These are phyloP conservation scores for Hirschioporus abietinus DNA, from an alignment of 768 basidiomycete genomes.

Conservation along the genomic window DNA sequence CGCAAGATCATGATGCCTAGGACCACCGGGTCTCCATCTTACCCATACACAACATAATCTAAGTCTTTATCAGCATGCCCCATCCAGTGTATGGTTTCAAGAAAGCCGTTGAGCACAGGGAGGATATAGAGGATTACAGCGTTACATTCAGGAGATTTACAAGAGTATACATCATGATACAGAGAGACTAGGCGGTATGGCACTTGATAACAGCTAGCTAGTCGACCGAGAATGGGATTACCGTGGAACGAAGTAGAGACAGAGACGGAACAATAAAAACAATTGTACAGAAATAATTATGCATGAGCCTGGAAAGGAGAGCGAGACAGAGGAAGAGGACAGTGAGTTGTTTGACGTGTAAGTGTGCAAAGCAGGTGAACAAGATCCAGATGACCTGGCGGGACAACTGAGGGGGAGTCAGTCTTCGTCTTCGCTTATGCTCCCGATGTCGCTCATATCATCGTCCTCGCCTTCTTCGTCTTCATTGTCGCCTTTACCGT, in stretches of 20 bases:
- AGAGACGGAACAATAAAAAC: background rate
- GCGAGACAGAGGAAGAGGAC: background rate
- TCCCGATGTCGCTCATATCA: slow-evolving; percentile 85
- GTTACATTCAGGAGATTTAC: background rate
- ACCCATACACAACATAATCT: background rate
- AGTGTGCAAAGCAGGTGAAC: background rate
- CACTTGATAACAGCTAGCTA: slow-evolving; percentile 3
- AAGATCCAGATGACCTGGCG: background rate
- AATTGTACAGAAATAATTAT: slow-evolving; percentile 15
- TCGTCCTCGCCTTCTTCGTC: slow-evolving; percentile 71
- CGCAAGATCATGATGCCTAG: background rate
- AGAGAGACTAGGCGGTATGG: background rate
- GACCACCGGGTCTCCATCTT: background rate
- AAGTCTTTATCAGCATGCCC: background rate
- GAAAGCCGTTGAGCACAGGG: background rate
- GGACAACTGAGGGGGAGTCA: background rate
- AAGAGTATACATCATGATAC: background rate
- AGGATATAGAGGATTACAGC: background rate
- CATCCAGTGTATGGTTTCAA: background rate
- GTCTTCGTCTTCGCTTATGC: slow-evolving; percentile 65
- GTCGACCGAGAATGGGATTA: background rate
- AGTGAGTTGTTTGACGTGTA: background rate
- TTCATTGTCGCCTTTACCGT: slow-evolving; percentile 57
- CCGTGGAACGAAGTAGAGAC: background rate
- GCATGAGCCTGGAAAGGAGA: slow-evolving; percentile 11